These are phyloP conservation scores for Flueggea neowawraea DNA, from an alignment of 441 rosid genomes.

Conservation along the genomic window DNA sequence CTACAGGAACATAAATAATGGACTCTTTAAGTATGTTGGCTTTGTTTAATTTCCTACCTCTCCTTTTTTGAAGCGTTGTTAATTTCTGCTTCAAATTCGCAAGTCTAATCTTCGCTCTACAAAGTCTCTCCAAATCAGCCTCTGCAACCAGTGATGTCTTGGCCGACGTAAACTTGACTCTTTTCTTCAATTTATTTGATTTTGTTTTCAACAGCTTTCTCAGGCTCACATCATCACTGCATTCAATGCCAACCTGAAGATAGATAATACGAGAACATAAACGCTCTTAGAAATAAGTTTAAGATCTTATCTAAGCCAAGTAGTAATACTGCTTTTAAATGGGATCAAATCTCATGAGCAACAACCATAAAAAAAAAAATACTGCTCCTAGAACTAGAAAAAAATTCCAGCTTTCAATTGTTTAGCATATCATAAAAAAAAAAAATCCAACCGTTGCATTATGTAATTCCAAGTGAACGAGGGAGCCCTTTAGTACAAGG, in stretches of 20 bases:
- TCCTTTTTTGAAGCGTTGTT: slow-evolving; percentile 31
- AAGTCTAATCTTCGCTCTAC: slow-evolving; percentile 53
- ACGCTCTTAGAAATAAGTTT: too few species aligned
- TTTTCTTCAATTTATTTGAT: slow-evolving; percentile 32
- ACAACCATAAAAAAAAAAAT: too few species aligned
- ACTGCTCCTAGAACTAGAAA: too few species aligned
- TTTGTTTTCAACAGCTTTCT: slow-evolving; percentile 47
- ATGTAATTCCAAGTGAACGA: too few species aligned
- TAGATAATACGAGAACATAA: neutral
- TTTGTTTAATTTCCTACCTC: slow-evolving; percentile 38
- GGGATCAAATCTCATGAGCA: too few species aligned
- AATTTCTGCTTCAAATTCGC: slow-evolving; percentile 51
- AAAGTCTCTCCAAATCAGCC: slow-evolving; percentile 65
- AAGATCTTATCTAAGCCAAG: too few species aligned
- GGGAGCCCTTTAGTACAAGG: too few species aligned
- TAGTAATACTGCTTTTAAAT: too few species aligned
- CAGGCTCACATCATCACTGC: slow-evolving; percentile 55
- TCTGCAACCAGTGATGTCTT: slow-evolving; percentile 34
- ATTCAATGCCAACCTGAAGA: slow-evolving; percentile 38
- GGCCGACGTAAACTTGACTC: slow-evolving; percentile 17
- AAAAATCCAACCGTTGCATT: too few species aligned
- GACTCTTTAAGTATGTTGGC: slow-evolving; percentile 30
- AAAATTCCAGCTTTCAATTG: too few species aligned
- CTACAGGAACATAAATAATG: slow-evolving; percentile 70
- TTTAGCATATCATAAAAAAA: too few species aligned